A percentile compares a stretch with the other conserved stretches of the same genome.
Evolutionary conservation across 2,329 filamentous ascomycete genomes (phyloP).

Genomic region (Rutstroemia sp.): DNA sequence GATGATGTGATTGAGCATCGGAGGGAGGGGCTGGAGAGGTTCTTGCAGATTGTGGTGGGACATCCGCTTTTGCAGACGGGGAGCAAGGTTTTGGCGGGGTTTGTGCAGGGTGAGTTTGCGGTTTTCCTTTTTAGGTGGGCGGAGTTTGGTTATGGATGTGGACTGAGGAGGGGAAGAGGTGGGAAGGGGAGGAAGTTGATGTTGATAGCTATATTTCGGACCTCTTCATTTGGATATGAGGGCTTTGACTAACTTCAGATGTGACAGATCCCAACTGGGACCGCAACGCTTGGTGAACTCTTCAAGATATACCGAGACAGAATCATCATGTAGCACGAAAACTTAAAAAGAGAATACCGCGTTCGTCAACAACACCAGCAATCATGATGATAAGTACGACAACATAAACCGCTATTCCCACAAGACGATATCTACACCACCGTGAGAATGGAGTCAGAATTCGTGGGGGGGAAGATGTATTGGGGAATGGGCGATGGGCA

Average conservation of each 20-base stretch:
- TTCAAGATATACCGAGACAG: constrained; percentile 13
- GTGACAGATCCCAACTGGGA: constrained; percentile 79
- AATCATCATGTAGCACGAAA: constrained; percentile 33
- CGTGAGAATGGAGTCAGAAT: not conserved
- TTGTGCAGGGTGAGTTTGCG: constrained; percentile 77
- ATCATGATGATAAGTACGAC: not conserved
- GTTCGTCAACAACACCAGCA: constrained; percentile 9
- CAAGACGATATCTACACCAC: not conserved
- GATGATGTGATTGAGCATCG: constrained; percentile 97
- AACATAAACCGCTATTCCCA: not conserved
- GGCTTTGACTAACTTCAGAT: not conserved
- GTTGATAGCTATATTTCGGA: no score
- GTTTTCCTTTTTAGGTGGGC: not conserved
- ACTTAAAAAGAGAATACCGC: constrained; percentile 35
- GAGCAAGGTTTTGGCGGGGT: constrained; percentile 90
- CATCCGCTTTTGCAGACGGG: constrained; percentile 96
- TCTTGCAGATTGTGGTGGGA: constrained; percentile 94
- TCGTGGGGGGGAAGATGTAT: not conserved
- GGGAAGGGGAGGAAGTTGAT: no score
- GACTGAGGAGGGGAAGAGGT: not conserved
- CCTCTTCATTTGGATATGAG: not conserved
- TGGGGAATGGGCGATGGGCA: no score
- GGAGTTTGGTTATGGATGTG: not conserved
- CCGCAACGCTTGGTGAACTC: constrained; percentile 71
- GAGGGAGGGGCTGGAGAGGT: constrained; percentile 84